Base-by-base conservation (phyloP, 148 eudicot genomes). In the Tetragonia tetragonoides region DNA sequence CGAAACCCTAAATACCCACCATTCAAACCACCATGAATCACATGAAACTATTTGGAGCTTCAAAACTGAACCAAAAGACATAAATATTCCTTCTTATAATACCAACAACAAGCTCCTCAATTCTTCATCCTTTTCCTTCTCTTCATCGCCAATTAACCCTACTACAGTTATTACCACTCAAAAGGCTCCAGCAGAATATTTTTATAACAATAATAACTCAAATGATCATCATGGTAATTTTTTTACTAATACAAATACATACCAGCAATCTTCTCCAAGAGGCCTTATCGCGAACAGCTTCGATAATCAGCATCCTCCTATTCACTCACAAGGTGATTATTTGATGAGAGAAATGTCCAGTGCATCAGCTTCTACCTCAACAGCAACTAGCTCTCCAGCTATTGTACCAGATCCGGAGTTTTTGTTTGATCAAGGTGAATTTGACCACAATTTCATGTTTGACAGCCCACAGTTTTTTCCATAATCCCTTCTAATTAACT, bases 1-100 rank as follows among this genome's bases (percentile, higher is more conserved):
- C 10, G 75, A 78, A 70, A 38, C 75, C 80, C 51, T 41, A 21
- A 0, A 65, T 62, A 16, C 42, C 56, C 79, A 56, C 28, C 76
- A 18, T 3, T 46, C n/a, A 39, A 70, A 56, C 41, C 62, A 39
- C 17, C 73, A 65, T 10, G 34, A 28, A 46, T 62, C 73, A 28
- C 74, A 60, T 18, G 69, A 63, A 21, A 46, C 76, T 23, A 54
- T 82, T 3, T 81, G 73, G 84, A 66, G 72, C 70, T 82, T 82
- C 71, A 20, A 49, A 39, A 46, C 21, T 34, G 56, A 54, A 6
- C 37, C 17, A 10, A 69, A 74, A 49, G 78, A 73, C 78, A 74
- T 68, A 10, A 82, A 78, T 44, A 28, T 28, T 28, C 80, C 84
- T 20, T 9, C 63, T 37, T 10, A 57, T 21, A 68, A 20, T 51